Conservation (phyloP, 768 basidiomycete species). For the Chalciporus piperatus region DNA sequence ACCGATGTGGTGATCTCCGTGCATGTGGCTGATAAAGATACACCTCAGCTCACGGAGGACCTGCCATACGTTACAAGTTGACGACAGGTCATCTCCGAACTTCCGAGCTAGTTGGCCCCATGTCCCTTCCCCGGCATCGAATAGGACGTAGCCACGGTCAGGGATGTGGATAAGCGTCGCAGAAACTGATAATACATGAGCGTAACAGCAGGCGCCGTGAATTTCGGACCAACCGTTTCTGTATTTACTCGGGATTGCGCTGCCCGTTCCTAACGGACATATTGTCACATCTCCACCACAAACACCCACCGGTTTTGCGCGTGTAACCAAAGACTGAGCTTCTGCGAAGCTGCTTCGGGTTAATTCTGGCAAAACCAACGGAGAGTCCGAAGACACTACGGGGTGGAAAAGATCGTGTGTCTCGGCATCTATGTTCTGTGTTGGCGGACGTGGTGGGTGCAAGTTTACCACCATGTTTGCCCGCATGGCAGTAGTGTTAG, state of each 20-base stretch:
- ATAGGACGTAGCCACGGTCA: constrained; percentile 64
- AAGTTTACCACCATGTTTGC: constrained; percentile 42
- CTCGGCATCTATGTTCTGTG: constrained; percentile 26
- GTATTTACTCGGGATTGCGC: constrained; percentile 80
- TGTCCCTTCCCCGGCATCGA: constrained; percentile 91
- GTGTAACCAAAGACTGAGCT: constrained; percentile 26
- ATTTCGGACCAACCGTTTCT: constrained; percentile 64
- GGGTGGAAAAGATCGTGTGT: constrained; percentile 33
- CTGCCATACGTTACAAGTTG: constrained; percentile 45
- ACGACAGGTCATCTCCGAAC: constrained; percentile 53
- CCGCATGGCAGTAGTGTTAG: constrained; percentile 41
- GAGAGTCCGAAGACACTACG: constrained; percentile 12
- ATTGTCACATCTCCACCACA: constrained; percentile 66
- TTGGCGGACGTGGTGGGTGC: constrained; percentile 46
- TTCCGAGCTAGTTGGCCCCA: constrained; percentile 83
- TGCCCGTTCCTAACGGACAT: constrained; percentile 85
- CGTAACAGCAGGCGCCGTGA: neutral
- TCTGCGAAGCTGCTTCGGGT: constrained; percentile 40
- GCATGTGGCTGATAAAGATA: constrained; percentile 86
- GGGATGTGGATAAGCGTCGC: constrained; percentile 78
- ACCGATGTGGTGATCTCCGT: constrained; percentile 92
- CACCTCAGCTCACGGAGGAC: constrained; percentile 70
- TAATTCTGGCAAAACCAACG: constrained; percentile 21
- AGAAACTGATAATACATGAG: constrained; percentile 49
- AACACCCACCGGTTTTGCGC: neutral